Base-by-base conservation (phyloP, 208 protist species). In the Leishmania arabica region DNA sequence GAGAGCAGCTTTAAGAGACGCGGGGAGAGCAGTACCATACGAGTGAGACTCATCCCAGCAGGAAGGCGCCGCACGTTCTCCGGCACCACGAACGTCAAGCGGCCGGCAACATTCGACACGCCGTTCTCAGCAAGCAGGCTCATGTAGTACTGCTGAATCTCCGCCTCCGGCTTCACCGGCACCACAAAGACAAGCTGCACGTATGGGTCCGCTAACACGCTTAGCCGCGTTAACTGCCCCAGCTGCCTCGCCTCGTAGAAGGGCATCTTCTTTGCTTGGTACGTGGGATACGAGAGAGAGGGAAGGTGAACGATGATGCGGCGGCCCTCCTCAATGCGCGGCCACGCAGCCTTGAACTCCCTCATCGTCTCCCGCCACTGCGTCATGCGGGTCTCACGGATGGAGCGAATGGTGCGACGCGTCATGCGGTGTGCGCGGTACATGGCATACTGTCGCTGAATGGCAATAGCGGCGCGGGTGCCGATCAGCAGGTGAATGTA, bases 221-320 rank as follows among this genome's bases (percentile, higher is more conserved):
- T 77, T 17, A 98, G 71, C 3, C 96, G 89, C 7, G 88, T 95
- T n/a, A 98, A 75, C 82, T 98, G 95, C 2, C 88, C 95, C 54
- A 91, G 77, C 84, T 98, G 95, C 49, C 83, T 83, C 17, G 85
- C 89, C 66, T 89, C 79, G 81, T 91, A 98, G 84, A 97, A 97
- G 54, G 94, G 88, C 31, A 98, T 83, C 53, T 88, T 89, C 76
- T 91, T 93, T 4, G 91, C 86, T 69, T 97, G 95, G 69, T 93
- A 95, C 6, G 89, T 74, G 13, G 93, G 92, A 71, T 92, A 93
- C 19, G 94, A 97, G 27, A 98, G 83, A 19, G 95, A 98, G 19
- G 95, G 94, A 8, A 97, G 70, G 88, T 98, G 95, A 75, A 98
- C 86, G 77, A 97, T 80, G n/a, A 85, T 89, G 53, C 95, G 88